Conservation (phyloP, 2,329 filamentous ascomycete species). For the Coleophoma eucalyptorum region DNA sequence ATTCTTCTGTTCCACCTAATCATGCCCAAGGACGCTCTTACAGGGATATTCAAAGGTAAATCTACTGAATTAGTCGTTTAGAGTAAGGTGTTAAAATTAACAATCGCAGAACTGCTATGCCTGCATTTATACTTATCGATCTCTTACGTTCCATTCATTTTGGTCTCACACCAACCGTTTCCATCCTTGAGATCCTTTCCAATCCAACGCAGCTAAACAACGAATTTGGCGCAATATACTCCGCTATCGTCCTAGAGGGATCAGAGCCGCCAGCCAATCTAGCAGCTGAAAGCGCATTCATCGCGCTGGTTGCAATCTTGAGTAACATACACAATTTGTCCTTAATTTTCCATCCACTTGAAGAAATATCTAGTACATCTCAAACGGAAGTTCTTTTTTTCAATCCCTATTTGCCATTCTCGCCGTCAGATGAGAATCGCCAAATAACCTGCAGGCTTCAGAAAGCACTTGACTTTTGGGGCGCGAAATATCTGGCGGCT, state of each 20-base stretch:
- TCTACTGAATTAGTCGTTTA: background rate
- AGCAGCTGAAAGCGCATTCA: background rate
- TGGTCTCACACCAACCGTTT: background rate
- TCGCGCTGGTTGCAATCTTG: background rate
- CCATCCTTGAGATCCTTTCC: background rate
- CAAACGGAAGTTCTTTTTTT: background rate
- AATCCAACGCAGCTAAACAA: background rate
- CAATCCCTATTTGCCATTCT: background rate
- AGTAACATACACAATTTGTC: background rate
- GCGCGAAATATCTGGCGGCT: background rate
- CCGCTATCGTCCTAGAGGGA: background rate
- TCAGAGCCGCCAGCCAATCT: background rate
- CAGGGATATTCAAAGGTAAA: background rate
- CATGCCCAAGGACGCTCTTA: background rate
- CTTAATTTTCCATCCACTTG: background rate
- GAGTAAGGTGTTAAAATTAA: background rate
- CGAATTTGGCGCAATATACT: background rate
- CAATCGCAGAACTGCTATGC: background rate
- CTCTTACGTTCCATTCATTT: background rate
- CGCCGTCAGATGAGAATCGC: background rate
- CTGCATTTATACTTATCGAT: background rate
- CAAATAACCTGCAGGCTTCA: background rate
- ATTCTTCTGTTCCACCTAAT: background rate
- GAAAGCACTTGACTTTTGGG: background rate
- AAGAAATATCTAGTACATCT: background rate